phyloP scores from a whole-genome alignment of 1,139 yeast genomes.

The Nakaseomyces uthaithaninus region DNA sequence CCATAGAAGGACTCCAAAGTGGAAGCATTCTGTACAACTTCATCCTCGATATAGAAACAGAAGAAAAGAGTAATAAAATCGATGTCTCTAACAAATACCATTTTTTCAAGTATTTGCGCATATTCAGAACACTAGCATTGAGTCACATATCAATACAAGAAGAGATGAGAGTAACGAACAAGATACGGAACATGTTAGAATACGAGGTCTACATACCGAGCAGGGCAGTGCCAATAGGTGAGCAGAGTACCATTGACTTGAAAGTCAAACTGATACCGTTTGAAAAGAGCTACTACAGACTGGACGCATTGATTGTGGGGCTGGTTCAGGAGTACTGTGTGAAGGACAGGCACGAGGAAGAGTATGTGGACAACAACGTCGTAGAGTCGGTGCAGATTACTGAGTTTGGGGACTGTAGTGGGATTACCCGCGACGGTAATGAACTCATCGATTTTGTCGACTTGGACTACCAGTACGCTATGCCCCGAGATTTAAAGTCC shows the following conservation, averaged over 20 bases:
- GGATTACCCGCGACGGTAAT: constrained; percentile 28
- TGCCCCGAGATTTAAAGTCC: constrained; percentile 46
- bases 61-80: constrained; percentile 2
- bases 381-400: constrained; percentile 36
- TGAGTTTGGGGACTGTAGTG: constrained; percentile 35
- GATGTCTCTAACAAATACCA: constrained; percentile 17
- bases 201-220: constrained; percentile 50
- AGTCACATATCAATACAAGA: constrained; percentile 45
- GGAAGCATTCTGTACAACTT: constrained; percentile 51
- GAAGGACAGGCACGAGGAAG: constrained; percentile 34
- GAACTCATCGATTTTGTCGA: constrained; percentile 44
- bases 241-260: constrained; percentile 44
- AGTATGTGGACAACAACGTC: constrained; percentile 37
- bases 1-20: constrained; percentile 55
- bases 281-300: constrained; percentile 42
- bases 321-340: constrained; percentile 47
- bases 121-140: constrained; percentile 47
- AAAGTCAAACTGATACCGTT: constrained; percentile 45
- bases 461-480: constrained; percentile 40
- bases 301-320: constrained; percentile 42
- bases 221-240: constrained; percentile 56
- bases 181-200: constrained; percentile 60
- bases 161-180: constrained; percentile 50
- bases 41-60: constrained; percentile 6
- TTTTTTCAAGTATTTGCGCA: constrained; percentile 38